These are phyloP conservation scores for Rhizophagus clarus DNA, from an alignment of 192 early-diverging fungal species.

Conservation along the genomic window DNA sequence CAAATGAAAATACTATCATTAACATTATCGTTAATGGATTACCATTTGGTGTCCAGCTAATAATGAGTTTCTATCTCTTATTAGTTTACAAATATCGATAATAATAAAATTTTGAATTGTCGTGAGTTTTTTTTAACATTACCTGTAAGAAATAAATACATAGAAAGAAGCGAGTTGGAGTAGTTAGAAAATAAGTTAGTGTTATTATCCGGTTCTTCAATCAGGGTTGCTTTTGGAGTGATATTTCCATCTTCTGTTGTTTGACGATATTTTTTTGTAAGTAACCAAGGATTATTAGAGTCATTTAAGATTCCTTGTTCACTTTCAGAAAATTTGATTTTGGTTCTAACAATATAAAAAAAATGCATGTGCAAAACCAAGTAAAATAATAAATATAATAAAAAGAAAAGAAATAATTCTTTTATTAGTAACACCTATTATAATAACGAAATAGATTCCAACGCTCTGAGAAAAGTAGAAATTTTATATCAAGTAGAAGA, in stretches of 20 bases:
- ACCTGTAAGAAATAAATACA: too few relatives aligned
- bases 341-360: neutral
- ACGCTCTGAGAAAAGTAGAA: neutral
- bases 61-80: too few relatives aligned
- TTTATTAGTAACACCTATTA: neutral
- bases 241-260: neutral
- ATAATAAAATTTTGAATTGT: too few relatives aligned
- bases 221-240: too few relatives aligned
- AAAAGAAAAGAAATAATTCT: slow-evolving; percentile 1
- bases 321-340: too few relatives aligned
- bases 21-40: neutral
- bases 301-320: neutral
- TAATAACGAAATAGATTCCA: neutral
- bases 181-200: too few relatives aligned
- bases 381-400: neutral
- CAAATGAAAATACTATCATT: neutral
- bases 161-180: too few relatives aligned
- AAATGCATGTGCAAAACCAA: slow-evolving; percentile 3
- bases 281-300: neutral
- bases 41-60: neutral
- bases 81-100: too few relatives aligned
- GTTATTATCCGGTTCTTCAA: too few relatives aligned
- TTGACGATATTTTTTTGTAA: neutral
- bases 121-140: too few relatives aligned
- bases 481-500: slow-evolving; percentile 6